Evolutionary conservation across 805 yeast genomes (phyloP), one percentile per base, ranked within the genome.

Genomic region (Yamadazyma kitorensis): DNA sequence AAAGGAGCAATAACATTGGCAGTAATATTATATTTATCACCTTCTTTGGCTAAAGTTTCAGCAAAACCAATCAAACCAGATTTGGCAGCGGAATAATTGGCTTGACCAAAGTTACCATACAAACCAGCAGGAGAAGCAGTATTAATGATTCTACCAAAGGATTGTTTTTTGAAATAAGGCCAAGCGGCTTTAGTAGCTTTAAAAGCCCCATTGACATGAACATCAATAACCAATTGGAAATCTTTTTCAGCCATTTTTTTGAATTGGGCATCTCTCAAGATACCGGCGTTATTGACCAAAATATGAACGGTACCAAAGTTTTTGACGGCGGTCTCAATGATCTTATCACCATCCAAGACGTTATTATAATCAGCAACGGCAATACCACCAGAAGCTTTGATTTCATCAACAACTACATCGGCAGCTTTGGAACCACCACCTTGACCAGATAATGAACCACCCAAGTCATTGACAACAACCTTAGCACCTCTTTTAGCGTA

Each of bases 51-150:
- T 54, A 89, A 75, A 6, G 97, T 88, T 62, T 91, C 96, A 29
- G 95, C 83, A 49, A 91, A 78, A 8, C 97, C 98, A 37, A 91
- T 85, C 34, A 88, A 68, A 12, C 86, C 98, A 43, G 85, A 68
- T 61, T 91, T 91, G 15, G 96, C 97, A 18, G 96, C 89, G 1
- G 96, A 80, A 64, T 91, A 91, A 66, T 91, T 91, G 25, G 95
- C 78, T 66, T 91, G 98, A 31, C 98, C 98, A 64, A 89, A 91
- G 65, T 88, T 88, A 43, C 98, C 98, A 58, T 83, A 91, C 45
- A 91, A 72, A 15, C 98, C 98, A 22, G 98, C 98, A 4, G 98
- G 96, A 4, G 96, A 88, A 17, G 95, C 80, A n/a, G 97, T 89
- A 73, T 87, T 89, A 51, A 91, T 64, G 49, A 91, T 74, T 50